Evolutionary conservation across 495 filamentous ascomycete species (phyloP).

Genomic region (Talaromyces borbonicus): DNA sequence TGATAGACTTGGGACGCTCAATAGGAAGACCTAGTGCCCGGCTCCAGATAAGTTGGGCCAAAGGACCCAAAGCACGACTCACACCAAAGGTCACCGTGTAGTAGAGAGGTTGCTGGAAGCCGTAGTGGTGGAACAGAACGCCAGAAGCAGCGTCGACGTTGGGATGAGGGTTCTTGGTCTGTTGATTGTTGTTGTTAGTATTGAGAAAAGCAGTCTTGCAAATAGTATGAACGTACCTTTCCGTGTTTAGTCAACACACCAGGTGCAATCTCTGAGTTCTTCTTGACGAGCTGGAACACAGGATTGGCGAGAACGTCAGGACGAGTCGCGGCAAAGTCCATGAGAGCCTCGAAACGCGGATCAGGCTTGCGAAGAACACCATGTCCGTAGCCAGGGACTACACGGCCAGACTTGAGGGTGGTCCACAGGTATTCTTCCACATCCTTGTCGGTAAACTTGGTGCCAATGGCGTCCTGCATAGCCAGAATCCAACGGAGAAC

Average conservation of each 20-base stretch:
- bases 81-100: conserved; percentile 98
- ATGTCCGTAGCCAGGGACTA: conserved; percentile 96
- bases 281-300: conserved; percentile 86
- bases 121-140: conserved; percentile 94
- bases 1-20: conserved; percentile 95
- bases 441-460: conserved; percentile 63
- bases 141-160: conserved; percentile 91
- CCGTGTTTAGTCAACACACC: conserved; percentile 84
- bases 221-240: conserved; percentile 42
- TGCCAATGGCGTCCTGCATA: conserved; percentile 84
- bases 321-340: conserved; percentile 83
- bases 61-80: conserved; percentile 77
- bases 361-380: conserved; percentile 96
- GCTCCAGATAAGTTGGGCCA: conserved; percentile 95
- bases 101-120: conserved; percentile 92
- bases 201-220: not conserved
- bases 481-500: conserved; percentile 90
- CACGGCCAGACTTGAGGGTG: conserved; percentile 85
- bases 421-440: conserved; percentile 85
- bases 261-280: conserved; percentile 73
- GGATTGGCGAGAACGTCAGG: conserved; percentile 80
- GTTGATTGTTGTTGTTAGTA: conserved; percentile 10
- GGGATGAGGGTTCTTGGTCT: conserved; percentile 96
- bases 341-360: conserved; percentile 88
- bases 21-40: conserved; percentile 91